A percentile compares a stretch with the other conserved stretches of the same genome.
Conservation (phyloP, 2,329 filamentous ascomycete genomes). For the Aschersonia sp. region DNA sequence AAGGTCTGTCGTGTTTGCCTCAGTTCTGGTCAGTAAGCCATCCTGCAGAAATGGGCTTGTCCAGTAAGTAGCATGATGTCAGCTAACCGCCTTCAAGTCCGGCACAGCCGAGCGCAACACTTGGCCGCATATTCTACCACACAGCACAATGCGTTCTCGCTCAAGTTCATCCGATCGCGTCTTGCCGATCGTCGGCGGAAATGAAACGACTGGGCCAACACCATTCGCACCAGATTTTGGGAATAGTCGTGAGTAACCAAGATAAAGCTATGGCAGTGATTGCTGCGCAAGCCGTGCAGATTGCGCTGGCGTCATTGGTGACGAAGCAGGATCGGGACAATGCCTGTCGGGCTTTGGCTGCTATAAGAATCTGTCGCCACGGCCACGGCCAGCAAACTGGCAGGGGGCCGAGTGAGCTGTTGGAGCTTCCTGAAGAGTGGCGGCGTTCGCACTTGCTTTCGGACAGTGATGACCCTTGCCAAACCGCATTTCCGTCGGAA, state of each 20-base stretch:
- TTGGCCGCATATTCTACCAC: constrained; percentile 80
- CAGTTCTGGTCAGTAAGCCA: constrained; percentile 56
- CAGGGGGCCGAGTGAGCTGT: background rate
- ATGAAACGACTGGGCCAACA: constrained; percentile 56
- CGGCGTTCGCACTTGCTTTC: background rate
- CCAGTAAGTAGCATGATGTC: background rate
- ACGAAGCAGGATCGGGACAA: constrained; percentile 64
- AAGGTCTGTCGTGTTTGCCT: constrained; percentile 61
- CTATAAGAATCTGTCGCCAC: background rate
- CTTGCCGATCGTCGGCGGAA: constrained; percentile 42
- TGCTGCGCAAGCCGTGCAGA: constrained; percentile 63
- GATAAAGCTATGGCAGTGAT: constrained; percentile 68
- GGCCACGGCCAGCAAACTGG: background rate
- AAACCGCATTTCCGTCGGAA: background rate
- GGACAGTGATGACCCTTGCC: background rate
- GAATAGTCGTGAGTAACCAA: constrained; percentile 74
- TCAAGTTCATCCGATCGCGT: constrained; percentile 60
- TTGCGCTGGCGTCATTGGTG: constrained; percentile 60
- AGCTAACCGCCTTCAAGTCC: background rate
- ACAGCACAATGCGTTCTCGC: constrained; percentile 70
- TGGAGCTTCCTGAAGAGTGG: background rate
- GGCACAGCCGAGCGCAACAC: constrained; percentile 36
- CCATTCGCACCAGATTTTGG: constrained; percentile 76
- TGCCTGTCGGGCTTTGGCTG: constrained; percentile 53
- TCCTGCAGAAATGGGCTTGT: background rate